Evolutionary conservation across 768 basidiomycete species (phyloP), one percentile per base, ranked within the genome.

Genomic region (Coprinopsis cinerea): DNA sequence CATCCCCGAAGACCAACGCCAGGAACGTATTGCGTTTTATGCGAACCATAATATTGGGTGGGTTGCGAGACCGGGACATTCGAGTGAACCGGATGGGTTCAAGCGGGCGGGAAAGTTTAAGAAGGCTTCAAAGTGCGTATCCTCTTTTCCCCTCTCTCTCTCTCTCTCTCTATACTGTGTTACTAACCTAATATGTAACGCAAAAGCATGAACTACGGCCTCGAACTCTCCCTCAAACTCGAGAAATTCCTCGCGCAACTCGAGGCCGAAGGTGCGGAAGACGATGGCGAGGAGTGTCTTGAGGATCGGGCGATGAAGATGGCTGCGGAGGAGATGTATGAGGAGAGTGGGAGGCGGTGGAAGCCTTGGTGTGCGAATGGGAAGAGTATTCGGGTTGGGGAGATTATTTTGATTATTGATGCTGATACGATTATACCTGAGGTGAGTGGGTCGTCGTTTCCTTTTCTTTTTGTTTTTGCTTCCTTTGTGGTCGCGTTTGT

Each of bases 41-140:
- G 81, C 82, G 2, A 82, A 85, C 54, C 79, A 85, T 55, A 83
- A 84, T 56, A 85, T 90, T 57, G 76, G 74, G 10, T 92, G 83
- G 78, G 80, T 83, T 27, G 85, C 90, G 23, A 78, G 89, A n/a
- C 90, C 89, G 0, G 76, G 74, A 2, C 89, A 91, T 61, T 72
- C 49, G 65, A 76, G 70, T 61, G 79, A 63, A 61, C 84, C 82
- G 18, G 91, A 87, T 55, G 86, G 90, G 0, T 95, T 94, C 75
- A 90, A 92, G 72, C 88, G 92, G 64, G 88, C 89, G 4, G 90
- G 89, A 7, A 83, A 88, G 47, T 92, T 92, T 77, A 92, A 92
- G 73, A 92, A 92, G 65, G 88, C 87, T 47, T 71, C 68, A 53
- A 77, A 77, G 68, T 72, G 53, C 25, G 68, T 65, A 32, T 43